phyloP scores from a whole-genome alignment of 345 rosid species.

The Nasturtium officinale region DNA sequence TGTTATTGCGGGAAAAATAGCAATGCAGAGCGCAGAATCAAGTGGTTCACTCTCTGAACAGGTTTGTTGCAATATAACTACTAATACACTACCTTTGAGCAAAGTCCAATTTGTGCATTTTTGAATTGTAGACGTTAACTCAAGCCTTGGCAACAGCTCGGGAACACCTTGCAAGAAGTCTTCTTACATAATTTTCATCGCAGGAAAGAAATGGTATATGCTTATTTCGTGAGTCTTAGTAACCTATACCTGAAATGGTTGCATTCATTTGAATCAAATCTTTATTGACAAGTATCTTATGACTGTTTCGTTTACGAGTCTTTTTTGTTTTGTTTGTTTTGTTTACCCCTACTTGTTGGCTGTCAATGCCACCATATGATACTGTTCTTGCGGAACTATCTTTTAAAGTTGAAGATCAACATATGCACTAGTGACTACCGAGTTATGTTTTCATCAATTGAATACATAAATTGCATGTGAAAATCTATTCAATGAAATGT shows the following conservation, averaged over 20 bases:
- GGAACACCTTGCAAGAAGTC: slow-evolving; percentile 43
- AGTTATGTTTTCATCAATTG: background rate
- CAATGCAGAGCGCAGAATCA: slow-evolving; percentile 71
- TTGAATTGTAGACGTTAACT: slow-evolving; percentile 38
- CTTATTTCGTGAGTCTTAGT: background rate
- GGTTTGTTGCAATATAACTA: slow-evolving; percentile 48
- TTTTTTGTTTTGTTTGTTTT: background rate
- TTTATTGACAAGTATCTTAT: slow-evolving; percentile 12
- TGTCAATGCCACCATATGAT: slow-evolving; percentile 2
- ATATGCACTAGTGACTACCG: background rate
- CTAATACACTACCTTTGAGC: background rate
- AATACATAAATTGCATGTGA: background rate
- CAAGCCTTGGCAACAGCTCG: slow-evolving; percentile 45
- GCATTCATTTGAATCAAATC: slow-evolving; percentile 5
- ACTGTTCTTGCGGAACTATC: background rate
- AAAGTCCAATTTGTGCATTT: background rate
- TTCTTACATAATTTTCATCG: slow-evolving; percentile 33
- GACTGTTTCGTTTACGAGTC: background rate
- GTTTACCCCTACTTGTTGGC: background rate
- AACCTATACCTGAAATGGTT: slow-evolving; percentile 28
- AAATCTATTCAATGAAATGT: background rate
- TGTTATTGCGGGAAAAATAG: slow-evolving; percentile 82
- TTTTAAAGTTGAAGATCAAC: background rate
- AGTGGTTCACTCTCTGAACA: slow-evolving; percentile 80
- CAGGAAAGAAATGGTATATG: slow-evolving; percentile 9